A percentile compares a stretch with the other conserved stretches of the same genome.
These are phyloP conservation scores for Phaffia tasmanica DNA, from an alignment of 768 basidiomycete species.

Conservation along the genomic window DNA sequence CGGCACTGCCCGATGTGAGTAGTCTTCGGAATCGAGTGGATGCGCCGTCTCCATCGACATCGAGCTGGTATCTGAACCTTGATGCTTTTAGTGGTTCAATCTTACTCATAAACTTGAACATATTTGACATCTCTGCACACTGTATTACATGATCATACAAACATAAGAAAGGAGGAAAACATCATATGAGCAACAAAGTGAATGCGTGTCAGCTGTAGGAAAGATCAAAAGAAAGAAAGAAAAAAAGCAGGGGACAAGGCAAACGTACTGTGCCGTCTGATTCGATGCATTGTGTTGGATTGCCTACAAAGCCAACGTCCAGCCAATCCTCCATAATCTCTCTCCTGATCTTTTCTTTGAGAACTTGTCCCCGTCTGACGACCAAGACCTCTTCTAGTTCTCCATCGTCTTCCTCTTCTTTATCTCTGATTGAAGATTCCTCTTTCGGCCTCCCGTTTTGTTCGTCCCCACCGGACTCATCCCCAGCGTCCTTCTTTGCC, in stretches of 20 bases:
- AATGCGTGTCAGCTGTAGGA: no score
- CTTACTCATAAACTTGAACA: slow-evolving; percentile 1
- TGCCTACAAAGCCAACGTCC: slow-evolving; percentile 18
- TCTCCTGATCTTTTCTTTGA: background rate
- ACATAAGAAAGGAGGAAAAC: background rate
- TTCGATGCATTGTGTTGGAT: slow-evolving; percentile 15
- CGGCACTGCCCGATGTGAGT: slow-evolving; percentile 14
- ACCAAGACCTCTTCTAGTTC: slow-evolving; percentile 8
- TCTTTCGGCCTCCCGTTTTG: no score
- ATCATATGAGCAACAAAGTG: no score
- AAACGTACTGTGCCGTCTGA: slow-evolving; percentile 16
- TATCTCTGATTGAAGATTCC: background rate
- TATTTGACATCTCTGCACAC: slow-evolving; percentile 19
- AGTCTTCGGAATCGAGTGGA: slow-evolving; percentile 16
- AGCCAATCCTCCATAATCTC: slow-evolving; percentile 12
- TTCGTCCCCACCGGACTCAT: no score
- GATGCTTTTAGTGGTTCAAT: slow-evolving; percentile 4
- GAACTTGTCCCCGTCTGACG: background rate
- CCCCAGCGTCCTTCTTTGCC: background rate
- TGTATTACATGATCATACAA: background rate
- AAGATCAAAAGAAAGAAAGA: no score
- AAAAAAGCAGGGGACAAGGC: background rate
- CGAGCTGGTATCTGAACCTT: slow-evolving; percentile 14
- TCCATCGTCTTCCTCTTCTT: background rate
- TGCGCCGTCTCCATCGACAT: slow-evolving; percentile 23